Percentiles rank a stretch among this genome's conserved stretches.
These are phyloP conservation scores for Penicillium angulare DNA, from an alignment of 495 filamentous ascomycete genomes.

Conservation along the genomic window DNA sequence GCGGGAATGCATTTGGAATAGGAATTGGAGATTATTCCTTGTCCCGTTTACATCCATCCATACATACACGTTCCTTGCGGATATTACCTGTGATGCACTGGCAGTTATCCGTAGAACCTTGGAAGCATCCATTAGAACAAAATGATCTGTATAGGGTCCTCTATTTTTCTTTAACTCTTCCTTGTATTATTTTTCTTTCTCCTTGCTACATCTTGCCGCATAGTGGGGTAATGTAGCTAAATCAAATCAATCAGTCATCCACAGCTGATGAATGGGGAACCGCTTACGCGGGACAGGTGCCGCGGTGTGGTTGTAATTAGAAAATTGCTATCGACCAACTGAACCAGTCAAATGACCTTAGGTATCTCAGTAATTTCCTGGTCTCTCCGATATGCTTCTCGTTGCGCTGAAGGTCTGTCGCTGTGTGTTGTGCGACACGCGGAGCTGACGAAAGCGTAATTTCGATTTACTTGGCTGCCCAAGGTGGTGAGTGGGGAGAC, in stretches of 20 bases:
- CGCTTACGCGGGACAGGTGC: slow-evolving; percentile 8
- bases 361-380: no score
- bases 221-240: background rate
- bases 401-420: background rate
- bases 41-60: no score
- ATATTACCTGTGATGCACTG: no score
- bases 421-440: slow-evolving; percentile 12
- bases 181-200: background rate
- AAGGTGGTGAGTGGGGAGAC: no score
- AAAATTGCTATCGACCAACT: slow-evolving; percentile 5
- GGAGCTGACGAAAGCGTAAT: slow-evolving; percentile 20
- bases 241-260: no score
- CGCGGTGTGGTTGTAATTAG: background rate
- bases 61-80: no score
- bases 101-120: no score
- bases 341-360: slow-evolving; percentile 22
- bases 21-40: no score
- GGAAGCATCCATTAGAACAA: no score
- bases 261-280: background rate
- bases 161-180: background rate
- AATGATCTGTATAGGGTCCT: background rate
- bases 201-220: background rate
- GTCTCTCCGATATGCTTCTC: background rate
- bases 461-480: background rate
- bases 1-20: no score